These are phyloP conservation scores for Magnusiomyces suaveolens DNA, from an alignment of 1,139 yeast species.

Conservation along the genomic window DNA sequence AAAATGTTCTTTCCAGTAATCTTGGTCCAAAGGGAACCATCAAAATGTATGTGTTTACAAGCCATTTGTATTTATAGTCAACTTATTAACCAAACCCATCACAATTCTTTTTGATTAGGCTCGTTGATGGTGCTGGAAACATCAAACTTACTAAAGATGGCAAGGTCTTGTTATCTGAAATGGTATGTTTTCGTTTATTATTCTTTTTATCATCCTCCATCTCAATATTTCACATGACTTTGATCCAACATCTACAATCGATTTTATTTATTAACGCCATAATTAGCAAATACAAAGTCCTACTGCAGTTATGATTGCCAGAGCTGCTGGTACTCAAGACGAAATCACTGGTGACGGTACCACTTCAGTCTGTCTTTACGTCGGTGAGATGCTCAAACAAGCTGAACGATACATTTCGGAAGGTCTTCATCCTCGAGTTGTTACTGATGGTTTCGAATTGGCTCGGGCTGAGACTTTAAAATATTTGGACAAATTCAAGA, in stretches of 20 bases:
- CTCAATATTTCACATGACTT: not conserved
- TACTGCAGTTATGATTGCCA: slow-evolving; percentile 96
- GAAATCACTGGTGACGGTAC: slow-evolving; percentile 99
- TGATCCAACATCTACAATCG: not conserved
- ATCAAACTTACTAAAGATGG: slow-evolving; percentile 96
- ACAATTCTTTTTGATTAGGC: slow-evolving; percentile 10
- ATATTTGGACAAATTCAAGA: slow-evolving; percentile 54
- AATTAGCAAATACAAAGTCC: slow-evolving; percentile 86
- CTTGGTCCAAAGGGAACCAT: slow-evolving; percentile 96
- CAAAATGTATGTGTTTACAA: slow-evolving; percentile 48
- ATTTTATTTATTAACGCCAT: slow-evolving; percentile 7
- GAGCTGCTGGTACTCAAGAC: slow-evolving; percentile 98
- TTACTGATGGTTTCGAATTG: slow-evolving; percentile 89
- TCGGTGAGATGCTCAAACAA: slow-evolving; percentile 89
- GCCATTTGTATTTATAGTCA: too few species aligned
- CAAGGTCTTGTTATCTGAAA: slow-evolving; percentile 81
- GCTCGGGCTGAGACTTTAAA: slow-evolving; percentile 71
- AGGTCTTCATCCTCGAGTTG: slow-evolving; percentile 91
- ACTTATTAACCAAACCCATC: not conserved
- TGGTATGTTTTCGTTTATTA: slow-evolving; percentile 34
- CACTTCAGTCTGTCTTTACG: slow-evolving; percentile 89
- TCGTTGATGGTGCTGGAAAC: slow-evolving; percentile 94
- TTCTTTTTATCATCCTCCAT: not conserved
- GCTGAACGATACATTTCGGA: slow-evolving; percentile 87
- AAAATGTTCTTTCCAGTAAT: slow-evolving; percentile 81